Evolutionary conservation across 768 basidiomycete species (phyloP).

Genomic region (Imleria badia): DNA sequence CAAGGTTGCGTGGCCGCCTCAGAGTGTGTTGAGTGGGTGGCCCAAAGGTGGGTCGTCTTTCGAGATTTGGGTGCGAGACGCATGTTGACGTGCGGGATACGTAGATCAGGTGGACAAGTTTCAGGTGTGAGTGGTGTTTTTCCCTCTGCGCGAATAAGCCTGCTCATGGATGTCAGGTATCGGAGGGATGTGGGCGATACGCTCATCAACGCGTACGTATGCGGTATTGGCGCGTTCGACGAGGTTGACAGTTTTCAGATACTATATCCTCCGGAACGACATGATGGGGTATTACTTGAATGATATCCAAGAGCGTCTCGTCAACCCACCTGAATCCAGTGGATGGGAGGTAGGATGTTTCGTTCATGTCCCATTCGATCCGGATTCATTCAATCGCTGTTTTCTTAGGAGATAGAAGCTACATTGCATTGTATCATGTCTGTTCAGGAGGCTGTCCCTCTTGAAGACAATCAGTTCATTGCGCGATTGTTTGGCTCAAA

Average conservation of each 20-base stretch:
- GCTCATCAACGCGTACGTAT: slow-evolving; percentile 78
- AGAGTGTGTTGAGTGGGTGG: slow-evolving; percentile 49
- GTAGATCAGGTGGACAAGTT: slow-evolving; percentile 82
- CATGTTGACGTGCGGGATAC: slow-evolving; percentile 10
- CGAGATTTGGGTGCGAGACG: background rate
- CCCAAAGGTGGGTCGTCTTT: slow-evolving; percentile 56
- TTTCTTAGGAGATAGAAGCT: slow-evolving; percentile 75
- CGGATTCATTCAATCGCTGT: background rate
- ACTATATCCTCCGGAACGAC: slow-evolving; percentile 82
- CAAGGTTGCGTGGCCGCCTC: slow-evolving; percentile 74
- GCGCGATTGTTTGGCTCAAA: slow-evolving; percentile 68
- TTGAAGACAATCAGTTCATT: slow-evolving; percentile 55
- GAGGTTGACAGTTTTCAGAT: slow-evolving; percentile 44
- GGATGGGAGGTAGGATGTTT: slow-evolving; percentile 72
- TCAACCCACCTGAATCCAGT: slow-evolving; percentile 39
- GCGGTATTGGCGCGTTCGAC: background rate
- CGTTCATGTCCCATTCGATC: background rate
- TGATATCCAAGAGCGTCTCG: slow-evolving; percentile 57
- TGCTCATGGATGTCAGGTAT: slow-evolving; percentile 48
- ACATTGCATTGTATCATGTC: slow-evolving; percentile 84
- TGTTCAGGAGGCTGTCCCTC: slow-evolving; percentile 81
- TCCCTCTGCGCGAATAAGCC: background rate
- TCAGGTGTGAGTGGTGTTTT: slow-evolving; percentile 54
- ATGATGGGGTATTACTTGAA: slow-evolving; percentile 73
- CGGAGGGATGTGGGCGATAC: slow-evolving; percentile 86